A percentile compares a stretch with the other conserved stretches of the same genome.
phyloP scores from a whole-genome alignment of 768 basidiomycete genomes.

The Termitomyces sp. region DNA sequence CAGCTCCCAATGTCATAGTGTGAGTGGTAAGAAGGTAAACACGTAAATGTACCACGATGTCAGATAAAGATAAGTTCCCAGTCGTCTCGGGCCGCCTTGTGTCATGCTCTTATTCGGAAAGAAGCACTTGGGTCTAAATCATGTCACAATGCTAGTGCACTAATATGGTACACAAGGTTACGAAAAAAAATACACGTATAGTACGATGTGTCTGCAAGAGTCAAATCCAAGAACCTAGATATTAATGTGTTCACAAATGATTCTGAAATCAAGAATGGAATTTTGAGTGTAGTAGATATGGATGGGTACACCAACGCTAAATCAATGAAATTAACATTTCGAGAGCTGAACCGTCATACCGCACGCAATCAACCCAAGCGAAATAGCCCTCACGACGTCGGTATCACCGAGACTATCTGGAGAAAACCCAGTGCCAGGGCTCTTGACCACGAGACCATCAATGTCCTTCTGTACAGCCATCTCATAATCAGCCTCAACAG shows the following conservation, averaged over 20 bases:
- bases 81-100: not conserved
- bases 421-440: constrained; percentile 11
- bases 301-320: not conserved
- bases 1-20: not conserved
- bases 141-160: not conserved
- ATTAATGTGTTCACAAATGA: not conserved
- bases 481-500: constrained; percentile 13
- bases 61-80: not conserved
- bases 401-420: constrained; percentile 17
- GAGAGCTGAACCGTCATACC: constrained; percentile 14
- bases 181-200: not conserved
- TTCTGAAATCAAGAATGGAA: not conserved
- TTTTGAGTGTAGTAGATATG: not conserved
- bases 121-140: not conserved
- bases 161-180: not conserved
- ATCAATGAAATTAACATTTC: not conserved
- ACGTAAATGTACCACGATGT: not conserved
- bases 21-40: not conserved
- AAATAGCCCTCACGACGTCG: constrained; percentile 20
- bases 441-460: constrained; percentile 10
- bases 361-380: constrained; percentile 16
- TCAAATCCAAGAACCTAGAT: not conserved
- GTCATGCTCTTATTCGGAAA: not conserved
- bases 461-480: constrained; percentile 14
- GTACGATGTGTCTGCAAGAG: not conserved